Evolutionary conservation across 1,139 yeast genomes (phyloP).

Genomic region (Candida tetrigidarum): DNA sequence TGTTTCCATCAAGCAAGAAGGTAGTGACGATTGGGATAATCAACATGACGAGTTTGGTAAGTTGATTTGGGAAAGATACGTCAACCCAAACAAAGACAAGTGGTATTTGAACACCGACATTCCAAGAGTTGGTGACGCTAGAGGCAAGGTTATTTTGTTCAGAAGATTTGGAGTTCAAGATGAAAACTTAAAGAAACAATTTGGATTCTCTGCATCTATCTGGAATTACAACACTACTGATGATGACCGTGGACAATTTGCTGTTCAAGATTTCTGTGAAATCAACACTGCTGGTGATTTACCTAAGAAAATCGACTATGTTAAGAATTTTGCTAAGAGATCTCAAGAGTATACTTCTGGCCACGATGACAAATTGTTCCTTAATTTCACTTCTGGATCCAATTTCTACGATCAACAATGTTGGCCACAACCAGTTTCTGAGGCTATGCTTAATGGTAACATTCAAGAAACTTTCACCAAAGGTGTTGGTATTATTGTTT

Average conservation of each 20-base stretch:
- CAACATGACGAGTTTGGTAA: constrained; percentile 68
- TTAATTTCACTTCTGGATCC: constrained; percentile 78
- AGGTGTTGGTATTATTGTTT: constrained; percentile 63
- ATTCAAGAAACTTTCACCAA: constrained; percentile 54
- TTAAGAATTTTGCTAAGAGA: constrained; percentile 57
- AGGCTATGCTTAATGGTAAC: constrained; percentile 51
- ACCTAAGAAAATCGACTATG: constrained; percentile 58
- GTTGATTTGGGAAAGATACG: constrained; percentile 62
- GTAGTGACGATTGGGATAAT: constrained; percentile 66
- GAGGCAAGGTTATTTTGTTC: constrained; percentile 71
- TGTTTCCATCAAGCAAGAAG: constrained; percentile 77
- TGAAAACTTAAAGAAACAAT: constrained; percentile 43
- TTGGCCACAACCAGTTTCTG: constrained; percentile 75
- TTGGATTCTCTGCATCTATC: constrained; percentile 70
- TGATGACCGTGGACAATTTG: constrained; percentile 65
- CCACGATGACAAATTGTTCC: constrained; percentile 59
- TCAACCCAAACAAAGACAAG: constrained; percentile 51
- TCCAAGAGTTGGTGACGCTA: constrained; percentile 62
- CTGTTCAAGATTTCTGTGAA: constrained; percentile 80
- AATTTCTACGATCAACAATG: constrained; percentile 72
- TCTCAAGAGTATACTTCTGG: constrained; percentile 57
- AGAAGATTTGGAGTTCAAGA: constrained; percentile 70
- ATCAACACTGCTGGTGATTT: constrained; percentile 57
- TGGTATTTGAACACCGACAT: constrained; percentile 65
- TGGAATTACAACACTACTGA: constrained; percentile 72